phyloP scores from a whole-genome alignment of 106 monocot genomes.

The Alisma plantagoaquatica region DNA sequence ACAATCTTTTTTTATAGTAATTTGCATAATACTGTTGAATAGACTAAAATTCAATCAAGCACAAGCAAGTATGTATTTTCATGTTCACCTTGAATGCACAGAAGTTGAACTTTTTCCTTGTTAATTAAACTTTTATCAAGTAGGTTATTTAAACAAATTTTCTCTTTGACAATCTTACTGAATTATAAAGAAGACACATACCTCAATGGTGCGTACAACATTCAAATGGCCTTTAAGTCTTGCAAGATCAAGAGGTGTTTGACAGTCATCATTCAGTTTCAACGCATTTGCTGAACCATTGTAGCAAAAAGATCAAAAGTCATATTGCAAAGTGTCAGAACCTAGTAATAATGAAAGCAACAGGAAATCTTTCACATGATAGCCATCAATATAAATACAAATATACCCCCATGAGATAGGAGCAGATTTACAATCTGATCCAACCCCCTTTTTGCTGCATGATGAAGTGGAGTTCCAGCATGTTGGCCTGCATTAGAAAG shows the following conservation, averaged over 20 bases:
- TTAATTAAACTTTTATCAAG: too few species aligned
- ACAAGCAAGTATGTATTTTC: too few species aligned
- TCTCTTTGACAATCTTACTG: too few species aligned
- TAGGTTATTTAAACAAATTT: too few species aligned
- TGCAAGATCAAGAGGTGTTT: conserved; percentile 77
- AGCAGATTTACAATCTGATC: conserved; percentile 59
- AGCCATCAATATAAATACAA: neutral
- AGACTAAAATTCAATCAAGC: too few species aligned
- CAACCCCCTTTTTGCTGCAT: conserved; percentile 87
- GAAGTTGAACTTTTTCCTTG: too few species aligned
- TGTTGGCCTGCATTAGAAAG: conserved; percentile 20
- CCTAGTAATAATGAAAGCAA: neutral
- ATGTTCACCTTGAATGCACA: too few species aligned
- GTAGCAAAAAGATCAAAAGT: conserved; percentile 1
- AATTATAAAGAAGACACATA: too few species aligned
- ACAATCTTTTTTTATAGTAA: too few species aligned
- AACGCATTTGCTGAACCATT: conserved; percentile 57
- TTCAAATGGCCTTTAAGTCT: conserved; percentile 51
- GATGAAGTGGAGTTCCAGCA: conserved; percentile 80
- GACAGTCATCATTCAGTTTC: conserved; percentile 51
- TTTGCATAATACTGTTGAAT: too few species aligned
- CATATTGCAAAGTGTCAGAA: too few species aligned
- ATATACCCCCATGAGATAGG: conserved; percentile 73
- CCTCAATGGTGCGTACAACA: conserved; percentile 87
- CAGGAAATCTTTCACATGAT: neutral